Evolutionary conservation across 805 yeast species (phyloP).

Genomic region (Candida easanensis): DNA sequence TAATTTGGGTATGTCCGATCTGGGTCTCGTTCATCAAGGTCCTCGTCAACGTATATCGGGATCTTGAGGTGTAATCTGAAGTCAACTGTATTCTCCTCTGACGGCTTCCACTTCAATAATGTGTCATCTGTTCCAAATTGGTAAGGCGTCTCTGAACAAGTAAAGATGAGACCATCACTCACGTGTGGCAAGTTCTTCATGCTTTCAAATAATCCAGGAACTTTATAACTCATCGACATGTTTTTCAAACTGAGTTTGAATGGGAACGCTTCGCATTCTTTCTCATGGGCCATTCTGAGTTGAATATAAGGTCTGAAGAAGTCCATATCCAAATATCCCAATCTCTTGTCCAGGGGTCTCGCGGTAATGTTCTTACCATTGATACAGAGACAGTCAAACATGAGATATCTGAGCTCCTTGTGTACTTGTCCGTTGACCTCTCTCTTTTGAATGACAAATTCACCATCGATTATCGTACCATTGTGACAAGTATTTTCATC

Average conservation of each 20-base stretch:
- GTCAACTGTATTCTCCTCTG: conserved; percentile 92
- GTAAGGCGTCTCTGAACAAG: conserved; percentile 88
- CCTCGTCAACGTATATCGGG: conserved; percentile 56
- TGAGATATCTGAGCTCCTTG: conserved; percentile 72
- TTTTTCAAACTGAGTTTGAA: conserved; percentile 83
- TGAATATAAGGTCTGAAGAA: conserved; percentile 80
- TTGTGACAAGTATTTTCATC: conserved; percentile 61
- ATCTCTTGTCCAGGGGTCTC: conserved; percentile 72
- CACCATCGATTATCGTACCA: conserved; percentile 93
- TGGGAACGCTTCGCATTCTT: conserved; percentile 72
- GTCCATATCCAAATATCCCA: conserved; percentile 81
- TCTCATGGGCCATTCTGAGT: conserved; percentile 67
- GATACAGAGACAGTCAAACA: conserved; percentile 87
- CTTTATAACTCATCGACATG: conserved; percentile 81
- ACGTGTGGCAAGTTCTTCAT: conserved; percentile 77
- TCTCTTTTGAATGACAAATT: conserved; percentile 70
- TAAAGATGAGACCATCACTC: conserved; percentile 91
- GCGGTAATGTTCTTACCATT: conserved; percentile 71
- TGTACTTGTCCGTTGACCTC: conserved; percentile 26
- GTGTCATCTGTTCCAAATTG: conserved; percentile 84
- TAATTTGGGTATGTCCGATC: conserved; percentile 76
- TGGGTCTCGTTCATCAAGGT: conserved; percentile 56
- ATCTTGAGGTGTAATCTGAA: conserved; percentile 69
- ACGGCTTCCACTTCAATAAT: conserved; percentile 94
- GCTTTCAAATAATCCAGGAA: conserved; percentile 70